phyloP scores from a whole-genome alignment of 176 grass and related monocot genomes.

The Oropetium thomaeum region DNA sequence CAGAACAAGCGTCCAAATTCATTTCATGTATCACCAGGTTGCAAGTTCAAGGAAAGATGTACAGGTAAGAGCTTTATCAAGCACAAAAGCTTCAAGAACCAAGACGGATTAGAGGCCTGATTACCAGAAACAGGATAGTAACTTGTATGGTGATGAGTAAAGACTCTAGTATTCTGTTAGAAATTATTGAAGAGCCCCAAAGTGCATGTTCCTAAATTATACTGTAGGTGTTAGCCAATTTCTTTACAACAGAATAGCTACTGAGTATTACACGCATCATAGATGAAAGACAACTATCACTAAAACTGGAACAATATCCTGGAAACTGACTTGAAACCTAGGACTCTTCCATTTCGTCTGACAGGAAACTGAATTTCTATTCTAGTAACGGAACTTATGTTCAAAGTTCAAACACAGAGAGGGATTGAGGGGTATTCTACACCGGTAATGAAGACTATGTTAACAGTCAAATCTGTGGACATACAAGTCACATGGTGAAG shows the following conservation, averaged over 20 bases:
- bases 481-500: slow-evolving; percentile 2
- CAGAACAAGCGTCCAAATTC: background rate
- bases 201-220: no score
- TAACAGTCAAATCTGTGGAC: background rate
- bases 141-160: no score
- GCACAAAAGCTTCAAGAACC: background rate
- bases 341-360: background rate
- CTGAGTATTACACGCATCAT: no score
- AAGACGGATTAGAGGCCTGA: background rate
- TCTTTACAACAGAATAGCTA: no score
- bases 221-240: no score
- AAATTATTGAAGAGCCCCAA: no score
- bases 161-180: no score
- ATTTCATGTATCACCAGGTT: background rate
- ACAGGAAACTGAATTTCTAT: background rate
- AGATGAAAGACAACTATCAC: no score
- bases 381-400: slow-evolving; percentile 18
- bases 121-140: background rate
- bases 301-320: background rate
- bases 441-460: slow-evolving; percentile 5
- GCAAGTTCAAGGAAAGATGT: no score
- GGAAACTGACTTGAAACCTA: background rate
- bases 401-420: background rate
- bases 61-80: background rate
- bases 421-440: background rate